These are phyloP conservation scores for Obelidium mucronatum DNA, from an alignment of 192 early-diverging fungal species.

Conservation along the genomic window DNA sequence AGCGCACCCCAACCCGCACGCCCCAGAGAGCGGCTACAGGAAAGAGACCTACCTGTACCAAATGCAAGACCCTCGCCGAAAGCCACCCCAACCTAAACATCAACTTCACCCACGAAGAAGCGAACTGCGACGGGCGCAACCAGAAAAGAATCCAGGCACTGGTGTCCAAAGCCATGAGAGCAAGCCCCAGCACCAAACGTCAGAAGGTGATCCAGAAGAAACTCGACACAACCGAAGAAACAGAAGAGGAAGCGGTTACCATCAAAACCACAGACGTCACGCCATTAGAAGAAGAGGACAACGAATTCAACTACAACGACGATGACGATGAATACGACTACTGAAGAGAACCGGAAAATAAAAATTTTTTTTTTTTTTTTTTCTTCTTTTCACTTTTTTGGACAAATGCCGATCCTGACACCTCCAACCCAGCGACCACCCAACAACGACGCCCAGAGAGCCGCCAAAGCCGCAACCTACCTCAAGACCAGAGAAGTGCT, in stretches of 20 bases:
- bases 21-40: neutral
- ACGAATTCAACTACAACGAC: neutral
- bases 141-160: no score
- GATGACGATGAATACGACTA: neutral
- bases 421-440: neutral
- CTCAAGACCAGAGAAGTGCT: neutral
- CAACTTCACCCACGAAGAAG: neutral
- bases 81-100: no score
- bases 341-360: neutral
- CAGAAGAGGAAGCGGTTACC: neutral
- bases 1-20: neutral
- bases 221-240: neutral
- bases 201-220: neutral
- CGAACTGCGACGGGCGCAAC: neutral
- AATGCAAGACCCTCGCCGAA: neutral
- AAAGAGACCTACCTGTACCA: neutral
- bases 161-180: no score
- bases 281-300: neutral
- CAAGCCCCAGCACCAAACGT: no score
- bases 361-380: neutral
- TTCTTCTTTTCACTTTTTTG: neutral
- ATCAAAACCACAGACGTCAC: neutral
- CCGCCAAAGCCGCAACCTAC: neutral
- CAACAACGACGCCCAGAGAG: neutral
- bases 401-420: neutral